Evolutionary conservation across 2,329 filamentous ascomycete species (phyloP).

Genomic region (Sclerotinia nivalis): DNA sequence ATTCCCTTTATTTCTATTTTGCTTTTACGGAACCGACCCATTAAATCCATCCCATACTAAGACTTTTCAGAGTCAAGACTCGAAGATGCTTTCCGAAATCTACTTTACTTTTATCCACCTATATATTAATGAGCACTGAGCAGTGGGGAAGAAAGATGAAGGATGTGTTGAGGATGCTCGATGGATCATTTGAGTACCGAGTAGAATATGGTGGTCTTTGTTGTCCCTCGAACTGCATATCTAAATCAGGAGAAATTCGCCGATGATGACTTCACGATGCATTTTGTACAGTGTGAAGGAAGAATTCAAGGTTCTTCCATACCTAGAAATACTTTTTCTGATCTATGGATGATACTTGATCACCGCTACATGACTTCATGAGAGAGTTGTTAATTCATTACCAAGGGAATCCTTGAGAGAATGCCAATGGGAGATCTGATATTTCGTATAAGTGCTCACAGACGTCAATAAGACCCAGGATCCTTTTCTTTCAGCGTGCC

Average conservation of each 20-base stretch:
- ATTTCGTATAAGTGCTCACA: slow-evolving; percentile 6
- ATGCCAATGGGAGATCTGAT: background rate
- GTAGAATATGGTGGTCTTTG: background rate
- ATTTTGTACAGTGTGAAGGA: background rate
- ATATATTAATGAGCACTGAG: background rate
- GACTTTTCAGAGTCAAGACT: background rate
- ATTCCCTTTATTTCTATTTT: background rate
- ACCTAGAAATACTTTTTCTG: background rate
- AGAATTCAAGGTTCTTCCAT: background rate
- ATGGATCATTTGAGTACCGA: background rate
- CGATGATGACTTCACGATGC: slow-evolving; percentile 4
- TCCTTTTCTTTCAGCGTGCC: background rate
- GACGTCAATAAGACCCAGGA: background rate
- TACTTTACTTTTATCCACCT: background rate
- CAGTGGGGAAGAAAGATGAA: slow-evolving; percentile 8
- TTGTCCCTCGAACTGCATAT: background rate
- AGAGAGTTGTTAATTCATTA: background rate
- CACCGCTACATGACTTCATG: background rate
- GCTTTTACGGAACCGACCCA: background rate
- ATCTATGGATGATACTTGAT: background rate
- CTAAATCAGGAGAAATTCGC: background rate
- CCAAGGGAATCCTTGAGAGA: background rate
- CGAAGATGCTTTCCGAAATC: background rate
- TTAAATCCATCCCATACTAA: background rate
- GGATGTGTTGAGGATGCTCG: slow-evolving; percentile 1